A percentile compares a stretch with the other conserved stretches of the same genome.
Conservation (phyloP, 805 yeast genomes). For the Zygotorulaspora sp. region DNA sequence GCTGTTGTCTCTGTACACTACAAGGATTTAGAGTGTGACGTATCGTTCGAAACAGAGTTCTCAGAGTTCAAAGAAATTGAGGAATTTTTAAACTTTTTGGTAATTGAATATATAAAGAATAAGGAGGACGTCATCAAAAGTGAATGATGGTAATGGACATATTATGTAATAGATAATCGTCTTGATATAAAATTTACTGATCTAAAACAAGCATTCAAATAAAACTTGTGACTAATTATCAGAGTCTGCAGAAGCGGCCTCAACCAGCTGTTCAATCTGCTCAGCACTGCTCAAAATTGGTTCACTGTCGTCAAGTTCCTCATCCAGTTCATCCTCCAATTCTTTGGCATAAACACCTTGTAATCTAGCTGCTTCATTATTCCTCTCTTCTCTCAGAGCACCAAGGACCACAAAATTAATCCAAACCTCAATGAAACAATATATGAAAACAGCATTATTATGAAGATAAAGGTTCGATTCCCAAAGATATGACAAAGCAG, state of each 20-base stretch:
- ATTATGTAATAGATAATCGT: no score
- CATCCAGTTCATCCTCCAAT: constrained; percentile 5
- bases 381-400: constrained; percentile 61
- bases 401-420: constrained; percentile 57
- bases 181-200: neutral
- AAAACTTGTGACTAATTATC: neutral
- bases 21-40: constrained; percentile 5
- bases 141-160: constrained; percentile 4
- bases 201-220: no score
- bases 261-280: constrained; percentile 11
- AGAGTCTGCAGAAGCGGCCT: no score
- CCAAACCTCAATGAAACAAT: constrained; percentile 65
- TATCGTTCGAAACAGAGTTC: constrained; percentile 27
- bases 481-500: constrained; percentile 46
- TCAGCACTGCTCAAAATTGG: constrained; percentile 9
- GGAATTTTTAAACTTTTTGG: constrained; percentile 33
- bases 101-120: constrained; percentile 25
- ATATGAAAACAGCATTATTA: constrained; percentile 58
- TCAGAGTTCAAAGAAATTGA: constrained; percentile 35
- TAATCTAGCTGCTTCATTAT: constrained; percentile 41
- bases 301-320: constrained; percentile 6
- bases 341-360: constrained; percentile 11
- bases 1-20: constrained; percentile 26
- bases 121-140: constrained; percentile 4
- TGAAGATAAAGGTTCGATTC: constrained; percentile 44